A percentile compares a stretch with the other conserved stretches of the same genome.
Conservation (phyloP, 225 moss, liverwort and hornwort species). For the Sphagnum contortum region DNA sequence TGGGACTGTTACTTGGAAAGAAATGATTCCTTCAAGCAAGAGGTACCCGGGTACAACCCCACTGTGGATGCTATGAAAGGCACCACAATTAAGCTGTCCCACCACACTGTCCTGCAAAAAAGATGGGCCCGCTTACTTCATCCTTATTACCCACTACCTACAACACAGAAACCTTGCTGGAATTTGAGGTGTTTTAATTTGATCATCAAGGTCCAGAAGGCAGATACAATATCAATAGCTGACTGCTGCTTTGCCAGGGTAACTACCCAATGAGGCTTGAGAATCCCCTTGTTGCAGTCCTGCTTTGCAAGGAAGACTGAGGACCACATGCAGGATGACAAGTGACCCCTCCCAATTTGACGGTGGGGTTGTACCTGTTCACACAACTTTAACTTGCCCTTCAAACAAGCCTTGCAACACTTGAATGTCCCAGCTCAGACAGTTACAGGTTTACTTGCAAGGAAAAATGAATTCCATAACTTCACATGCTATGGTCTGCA, state of each 20-base stretch:
- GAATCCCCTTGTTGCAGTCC: conserved; percentile 15
- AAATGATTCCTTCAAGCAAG: conserved; percentile 14
- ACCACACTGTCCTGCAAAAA: conserved; percentile 59
- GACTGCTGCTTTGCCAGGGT: conserved; percentile 26
- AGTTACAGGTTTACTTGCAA: too few relatives aligned
- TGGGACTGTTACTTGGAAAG: conserved; percentile 26
- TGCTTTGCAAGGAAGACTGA: conserved; percentile 31
- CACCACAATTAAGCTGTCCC: conserved; percentile 72
- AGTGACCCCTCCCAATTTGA: conserved; percentile 69
- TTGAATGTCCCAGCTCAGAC: too few relatives aligned
- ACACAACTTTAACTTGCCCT: background rate
- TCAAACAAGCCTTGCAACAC: too few relatives aligned
- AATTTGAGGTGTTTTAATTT: too few relatives aligned
- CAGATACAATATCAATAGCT: conserved; percentile 54
- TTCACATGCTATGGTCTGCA: too few relatives aligned
- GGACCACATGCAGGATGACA: conserved; percentile 69
- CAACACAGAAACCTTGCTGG: too few relatives aligned
- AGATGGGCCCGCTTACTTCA: too few relatives aligned
- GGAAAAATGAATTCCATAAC: too few relatives aligned
- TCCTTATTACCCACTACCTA: too few relatives aligned
- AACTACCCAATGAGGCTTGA: conserved; percentile 60
- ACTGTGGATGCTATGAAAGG: conserved; percentile 44
- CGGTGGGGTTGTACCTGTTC: conserved; percentile 76
- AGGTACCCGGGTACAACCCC: conserved; percentile 24
- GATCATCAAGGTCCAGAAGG: background rate